A percentile compares a stretch with the other conserved stretches of the same genome.
These are phyloP conservation scores for Camelina sativa DNA, from an alignment of 345 rosid genomes.

Conservation along the genomic window DNA sequence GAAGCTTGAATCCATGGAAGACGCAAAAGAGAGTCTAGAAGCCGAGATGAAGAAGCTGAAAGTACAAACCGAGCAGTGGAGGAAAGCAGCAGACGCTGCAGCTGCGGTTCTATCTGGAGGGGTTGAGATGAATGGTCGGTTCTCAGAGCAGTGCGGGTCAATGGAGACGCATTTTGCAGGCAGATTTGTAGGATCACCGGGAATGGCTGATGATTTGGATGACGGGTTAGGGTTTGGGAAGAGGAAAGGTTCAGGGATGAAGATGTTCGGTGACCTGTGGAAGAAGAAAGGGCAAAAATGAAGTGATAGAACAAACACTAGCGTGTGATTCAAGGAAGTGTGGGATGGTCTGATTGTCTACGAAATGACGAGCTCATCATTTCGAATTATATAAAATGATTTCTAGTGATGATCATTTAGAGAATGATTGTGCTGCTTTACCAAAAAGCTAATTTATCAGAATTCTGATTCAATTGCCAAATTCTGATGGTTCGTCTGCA, in stretches of 20 bases:
- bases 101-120: conserved; percentile 76
- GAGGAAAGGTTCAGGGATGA: conserved; percentile 70
- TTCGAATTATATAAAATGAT: conserved; percentile 1
- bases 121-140: conserved; percentile 63
- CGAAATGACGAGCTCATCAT: conserved; percentile 29
- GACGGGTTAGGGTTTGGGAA: conserved; percentile 60
- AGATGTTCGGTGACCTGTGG: conserved; percentile 86
- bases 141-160: conserved; percentile 59
- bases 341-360: conserved; percentile 3
- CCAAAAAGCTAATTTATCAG: not conserved
- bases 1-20: conserved; percentile 60
- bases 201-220: conserved; percentile 57
- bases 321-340: conserved; percentile 31
- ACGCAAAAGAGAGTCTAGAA: conserved; percentile 65
- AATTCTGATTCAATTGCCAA: not conserved
- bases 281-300: conserved; percentile 72
- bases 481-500: not conserved
- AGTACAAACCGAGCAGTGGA: conserved; percentile 93
- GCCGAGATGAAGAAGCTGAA: conserved; percentile 73
- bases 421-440: not conserved
- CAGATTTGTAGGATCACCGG: conserved; percentile 63
- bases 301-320: not conserved
- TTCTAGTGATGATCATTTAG: not conserved
- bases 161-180: conserved; percentile 74
- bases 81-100: conserved; percentile 92